phyloP scores from a whole-genome alignment of 345 rosid genomes.

The Camelina sativa region DNA sequence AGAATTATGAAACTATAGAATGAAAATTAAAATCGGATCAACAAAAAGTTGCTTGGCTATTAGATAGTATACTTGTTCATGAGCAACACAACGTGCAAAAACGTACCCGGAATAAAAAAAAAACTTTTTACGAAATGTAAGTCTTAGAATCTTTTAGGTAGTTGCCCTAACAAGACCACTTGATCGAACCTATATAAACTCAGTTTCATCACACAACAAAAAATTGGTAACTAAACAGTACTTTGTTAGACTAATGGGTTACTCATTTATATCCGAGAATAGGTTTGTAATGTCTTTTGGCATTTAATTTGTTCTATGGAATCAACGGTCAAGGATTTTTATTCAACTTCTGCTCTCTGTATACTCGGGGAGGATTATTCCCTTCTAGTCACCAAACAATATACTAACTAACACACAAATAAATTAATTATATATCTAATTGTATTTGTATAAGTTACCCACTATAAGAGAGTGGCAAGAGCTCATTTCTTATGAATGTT shows the following conservation, averaged over 20 bases:
- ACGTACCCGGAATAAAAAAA: not conserved
- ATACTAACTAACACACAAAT: not conserved
- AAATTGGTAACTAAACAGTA: not conserved
- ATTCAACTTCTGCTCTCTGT: not conserved
- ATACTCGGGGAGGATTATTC: not conserved
- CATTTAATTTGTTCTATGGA: not conserved
- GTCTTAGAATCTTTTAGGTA: conserved; percentile 6
- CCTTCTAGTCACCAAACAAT: not conserved
- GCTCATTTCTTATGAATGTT: too few species aligned
- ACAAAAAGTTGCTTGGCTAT: conserved; percentile 24
- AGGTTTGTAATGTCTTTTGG: not conserved
- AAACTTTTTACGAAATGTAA: not conserved
- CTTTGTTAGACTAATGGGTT: not conserved
- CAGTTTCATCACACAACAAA: not conserved
- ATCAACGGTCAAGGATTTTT: not conserved
- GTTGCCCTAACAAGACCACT: conserved; percentile 10
- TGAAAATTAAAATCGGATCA: conserved; percentile 17
- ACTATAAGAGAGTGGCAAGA: too few species aligned
- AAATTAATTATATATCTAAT: not conserved
- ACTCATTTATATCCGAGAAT: not conserved
- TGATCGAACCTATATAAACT: conserved; percentile 7
- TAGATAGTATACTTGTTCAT: conserved; percentile 17
- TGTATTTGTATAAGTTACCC: too few species aligned
- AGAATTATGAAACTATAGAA: conserved; percentile 9
- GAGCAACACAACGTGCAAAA: conserved; percentile 27